phyloP scores from a whole-genome alignment of 2,329 filamentous ascomycete species.

The Diplocarpon mali region DNA sequence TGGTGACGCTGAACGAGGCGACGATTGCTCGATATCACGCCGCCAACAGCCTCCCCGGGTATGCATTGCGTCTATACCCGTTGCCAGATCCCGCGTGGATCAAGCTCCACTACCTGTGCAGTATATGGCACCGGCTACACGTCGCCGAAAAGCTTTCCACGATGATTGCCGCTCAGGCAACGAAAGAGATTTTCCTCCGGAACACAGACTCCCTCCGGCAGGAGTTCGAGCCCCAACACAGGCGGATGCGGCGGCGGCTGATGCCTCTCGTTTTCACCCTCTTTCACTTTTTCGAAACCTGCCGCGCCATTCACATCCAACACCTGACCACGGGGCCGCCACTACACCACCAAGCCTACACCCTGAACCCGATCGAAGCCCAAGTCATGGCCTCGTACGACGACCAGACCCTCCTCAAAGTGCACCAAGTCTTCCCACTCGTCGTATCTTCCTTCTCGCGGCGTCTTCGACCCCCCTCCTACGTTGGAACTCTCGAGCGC shows the following conservation, averaged over 20 bases:
- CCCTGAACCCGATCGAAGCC: conserved; percentile 49
- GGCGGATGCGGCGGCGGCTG: conserved; percentile 52
- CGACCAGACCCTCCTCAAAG: conserved; percentile 48
- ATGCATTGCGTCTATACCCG: conserved; percentile 49
- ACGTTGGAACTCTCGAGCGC: conserved; percentile 50
- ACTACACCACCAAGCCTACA: conserved; percentile 42
- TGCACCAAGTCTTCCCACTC: conserved; percentile 54
- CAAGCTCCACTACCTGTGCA: conserved; percentile 50
- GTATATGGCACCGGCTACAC: conserved; percentile 54
- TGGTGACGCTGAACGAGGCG: conserved; percentile 49
- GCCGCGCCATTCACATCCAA: conserved; percentile 46
- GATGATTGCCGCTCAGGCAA: conserved; percentile 53
- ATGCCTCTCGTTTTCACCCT: conserved; percentile 54
- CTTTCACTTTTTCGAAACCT: conserved; percentile 58
- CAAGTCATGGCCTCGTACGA: conserved; percentile 56
- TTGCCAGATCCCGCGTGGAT: conserved; percentile 35
- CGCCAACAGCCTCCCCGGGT: conserved; percentile 46
- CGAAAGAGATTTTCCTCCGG: conserved; percentile 52
- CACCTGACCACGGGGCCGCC: conserved; percentile 42
- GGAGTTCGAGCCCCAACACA: conserved; percentile 49
- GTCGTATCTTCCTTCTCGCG: conserved; percentile 54
- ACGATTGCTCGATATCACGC: conserved; percentile 52
- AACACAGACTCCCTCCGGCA: conserved; percentile 42
- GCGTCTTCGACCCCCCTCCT: conserved; percentile 50
- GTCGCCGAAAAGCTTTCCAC: conserved; percentile 51